A percentile compares a stretch with the other conserved stretches of the same genome.
Conservation (phyloP, 2,329 filamentous ascomycete species). For the Coleophoma crateriformis region DNA sequence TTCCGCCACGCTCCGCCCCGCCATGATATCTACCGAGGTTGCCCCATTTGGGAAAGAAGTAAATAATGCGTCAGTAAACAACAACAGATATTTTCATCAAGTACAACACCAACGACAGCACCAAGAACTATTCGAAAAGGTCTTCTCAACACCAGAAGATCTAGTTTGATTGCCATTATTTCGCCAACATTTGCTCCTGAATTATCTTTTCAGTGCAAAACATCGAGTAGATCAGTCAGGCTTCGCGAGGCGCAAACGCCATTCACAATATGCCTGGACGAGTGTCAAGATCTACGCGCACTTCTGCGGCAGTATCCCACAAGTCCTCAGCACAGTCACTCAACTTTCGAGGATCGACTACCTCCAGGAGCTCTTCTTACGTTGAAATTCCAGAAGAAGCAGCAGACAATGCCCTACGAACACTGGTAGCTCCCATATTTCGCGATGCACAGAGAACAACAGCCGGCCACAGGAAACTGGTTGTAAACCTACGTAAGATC, state of each 20-base stretch:
- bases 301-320: constrained; percentile 28
- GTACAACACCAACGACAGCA: too few relatives aligned
- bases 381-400: constrained; percentile 64
- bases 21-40: background rate
- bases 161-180: too few relatives aligned
- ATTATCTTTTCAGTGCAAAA: too few relatives aligned
- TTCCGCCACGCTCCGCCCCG: background rate
- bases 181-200: too few relatives aligned
- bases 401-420: constrained; percentile 64
- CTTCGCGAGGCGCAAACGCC: background rate
- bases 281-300: constrained; percentile 33
- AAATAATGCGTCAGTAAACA: background rate
- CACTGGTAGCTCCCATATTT: constrained; percentile 68
- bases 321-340: constrained; percentile 34
- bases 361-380: constrained; percentile 30
- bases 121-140: too few relatives aligned
- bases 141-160: too few relatives aligned
- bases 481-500: constrained; percentile 81
- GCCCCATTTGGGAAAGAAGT: background rate
- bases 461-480: constrained; percentile 83
- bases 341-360: constrained; percentile 33
- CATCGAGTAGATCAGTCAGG: background rate
- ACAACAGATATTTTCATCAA: too few relatives aligned
- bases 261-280: constrained; percentile 37
- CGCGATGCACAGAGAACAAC: constrained; percentile 83